Base-by-base conservation (phyloP, 2,329 filamentous ascomycete species). In the Ascochyta clinopodiicola region DNA sequence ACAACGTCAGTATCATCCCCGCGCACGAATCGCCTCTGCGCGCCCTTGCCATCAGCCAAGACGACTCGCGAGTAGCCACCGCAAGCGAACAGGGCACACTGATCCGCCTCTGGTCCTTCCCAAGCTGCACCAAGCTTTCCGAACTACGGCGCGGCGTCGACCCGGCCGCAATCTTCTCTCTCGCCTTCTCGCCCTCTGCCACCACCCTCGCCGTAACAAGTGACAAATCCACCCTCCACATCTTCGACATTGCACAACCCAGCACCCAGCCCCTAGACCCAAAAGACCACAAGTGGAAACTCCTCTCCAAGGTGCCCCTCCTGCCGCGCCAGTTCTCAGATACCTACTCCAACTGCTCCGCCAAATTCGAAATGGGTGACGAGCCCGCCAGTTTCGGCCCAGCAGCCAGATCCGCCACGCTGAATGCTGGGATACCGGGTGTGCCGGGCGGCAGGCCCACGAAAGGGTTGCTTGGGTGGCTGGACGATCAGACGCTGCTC, bases 31-130 rank as follows among this genome's bases (percentile, higher is more conserved):
- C 89, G 0, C 82, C 89, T 0, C 79, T 99, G 17, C 86, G 89
- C 57, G 92, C 92, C 37, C 82, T 99, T 62, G 85, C 88, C 10
- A 79, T 99, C 32, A 96, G 91, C 64, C 83, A 82, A 0, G 90
- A 96, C 69, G 92, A 91, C 3, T 85, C 91, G 44, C 77, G 96
- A 15, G 79, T 98, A 27, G 95, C 93, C 13, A 97, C 92, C 1
- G 94, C 94, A 10, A 96, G 93, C 74, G 91, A 96, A 75, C 91
- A 90, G 81, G 95, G 95, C 31, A 99, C 95, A 0, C 80, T 99
- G 22, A 86, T 98, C 65, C 89, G 94, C 17, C 84, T 98, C 25
- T 98, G 90, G 79, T 85, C 89, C 22, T 94, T 92, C 1, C 82
- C 82, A 48, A 96, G 88, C 64, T 92, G 90, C 70, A 90, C 91